Conservation (phyloP, 176 grass and related monocot species). For the Raddia distichophylla region DNA sequence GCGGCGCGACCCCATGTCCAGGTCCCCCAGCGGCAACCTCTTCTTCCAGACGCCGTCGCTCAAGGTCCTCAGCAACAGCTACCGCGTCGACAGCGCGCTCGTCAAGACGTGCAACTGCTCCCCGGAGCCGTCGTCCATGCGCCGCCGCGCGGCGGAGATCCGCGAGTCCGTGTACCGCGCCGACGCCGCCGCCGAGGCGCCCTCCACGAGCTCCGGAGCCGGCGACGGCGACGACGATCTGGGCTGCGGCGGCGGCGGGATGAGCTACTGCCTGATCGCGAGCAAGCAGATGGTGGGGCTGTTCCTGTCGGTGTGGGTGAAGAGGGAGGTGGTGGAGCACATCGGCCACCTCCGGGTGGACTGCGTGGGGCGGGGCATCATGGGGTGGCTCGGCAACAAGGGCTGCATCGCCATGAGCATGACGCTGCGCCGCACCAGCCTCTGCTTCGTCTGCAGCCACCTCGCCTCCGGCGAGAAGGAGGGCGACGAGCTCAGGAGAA, state of each 20-base stretch:
- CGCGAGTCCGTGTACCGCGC: slow-evolving; percentile 65
- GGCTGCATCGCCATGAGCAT: slow-evolving; percentile 94
- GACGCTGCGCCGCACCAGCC: slow-evolving; percentile 71
- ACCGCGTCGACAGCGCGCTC: slow-evolving; percentile 72
- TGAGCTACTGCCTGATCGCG: slow-evolving; percentile 78
- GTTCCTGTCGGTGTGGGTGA: slow-evolving; percentile 93
- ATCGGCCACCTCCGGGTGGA: slow-evolving; percentile 82
- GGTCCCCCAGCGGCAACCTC: slow-evolving; percentile 34
- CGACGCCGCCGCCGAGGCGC: slow-evolving; percentile 28
- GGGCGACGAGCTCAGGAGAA: slow-evolving; percentile 83
- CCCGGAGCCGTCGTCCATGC: slow-evolving; percentile 37
- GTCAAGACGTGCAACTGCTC: slow-evolving; percentile 94
- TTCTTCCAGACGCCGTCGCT: slow-evolving; percentile 86
- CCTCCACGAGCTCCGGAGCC: neutral
- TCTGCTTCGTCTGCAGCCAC: slow-evolving; percentile 98
- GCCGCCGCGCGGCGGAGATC: slow-evolving; percentile 47
- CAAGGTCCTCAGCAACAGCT: slow-evolving; percentile 83
- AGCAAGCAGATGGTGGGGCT: slow-evolving; percentile 98
- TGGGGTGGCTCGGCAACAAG: slow-evolving; percentile 97
- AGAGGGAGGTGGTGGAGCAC: slow-evolving; percentile 68
- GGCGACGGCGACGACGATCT: slow-evolving; percentile 3
- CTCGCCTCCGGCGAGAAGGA: slow-evolving; percentile 96
- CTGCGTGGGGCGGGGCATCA: slow-evolving; percentile 86
- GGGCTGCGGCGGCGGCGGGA: slow-evolving; percentile 19
- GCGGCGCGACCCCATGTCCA: slow-evolving; percentile 39